These are phyloP conservation scores for Amaranthus cruentus DNA, from an alignment of 148 eudicot species.

Conservation along the genomic window DNA sequence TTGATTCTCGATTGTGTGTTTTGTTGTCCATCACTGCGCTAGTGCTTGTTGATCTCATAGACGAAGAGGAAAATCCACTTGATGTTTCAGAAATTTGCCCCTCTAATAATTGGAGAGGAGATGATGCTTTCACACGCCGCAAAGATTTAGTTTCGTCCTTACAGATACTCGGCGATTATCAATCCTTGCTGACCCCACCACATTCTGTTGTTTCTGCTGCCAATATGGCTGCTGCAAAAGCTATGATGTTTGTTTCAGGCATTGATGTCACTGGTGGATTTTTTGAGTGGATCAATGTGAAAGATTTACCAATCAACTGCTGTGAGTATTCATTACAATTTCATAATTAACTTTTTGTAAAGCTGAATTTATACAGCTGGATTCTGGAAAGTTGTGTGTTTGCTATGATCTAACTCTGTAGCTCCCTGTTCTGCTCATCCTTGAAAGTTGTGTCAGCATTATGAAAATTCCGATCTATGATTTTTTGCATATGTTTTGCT, in stretches of 20 bases:
- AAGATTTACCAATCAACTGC: slow-evolving; percentile 59
- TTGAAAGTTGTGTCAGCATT: neutral
- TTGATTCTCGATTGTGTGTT: slow-evolving; percentile 82
- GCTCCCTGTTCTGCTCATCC: neutral
- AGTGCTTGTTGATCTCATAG: slow-evolving; percentile 78
- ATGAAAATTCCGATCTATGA: neutral
- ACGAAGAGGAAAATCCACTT: slow-evolving; percentile 63
- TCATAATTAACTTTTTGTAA: neutral
- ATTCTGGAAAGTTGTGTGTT: neutral
- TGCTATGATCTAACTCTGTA: neutral
- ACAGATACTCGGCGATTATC: slow-evolving; percentile 62
- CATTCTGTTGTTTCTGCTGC: slow-evolving; percentile 62
- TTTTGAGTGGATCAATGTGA: slow-evolving; percentile 59
- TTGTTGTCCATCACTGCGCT: slow-evolving; percentile 70
- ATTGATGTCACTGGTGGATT: slow-evolving; percentile 48
- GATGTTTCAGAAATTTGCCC: slow-evolving; percentile 35
- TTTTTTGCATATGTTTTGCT: neutral
- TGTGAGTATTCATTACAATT: slow-evolving; percentile 42
- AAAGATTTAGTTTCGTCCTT: slow-evolving; percentile 66
- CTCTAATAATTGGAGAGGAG: slow-evolving; percentile 30
- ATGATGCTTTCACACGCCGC: slow-evolving; percentile 44
- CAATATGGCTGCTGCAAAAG: slow-evolving; percentile 90
- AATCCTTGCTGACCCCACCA: slow-evolving; percentile 74
- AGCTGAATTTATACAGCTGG: neutral
- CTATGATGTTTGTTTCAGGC: slow-evolving; percentile 72